Conservation (phyloP, 2,329 filamentous ascomycete genomes). For the Byssothecium circinans region DNA sequence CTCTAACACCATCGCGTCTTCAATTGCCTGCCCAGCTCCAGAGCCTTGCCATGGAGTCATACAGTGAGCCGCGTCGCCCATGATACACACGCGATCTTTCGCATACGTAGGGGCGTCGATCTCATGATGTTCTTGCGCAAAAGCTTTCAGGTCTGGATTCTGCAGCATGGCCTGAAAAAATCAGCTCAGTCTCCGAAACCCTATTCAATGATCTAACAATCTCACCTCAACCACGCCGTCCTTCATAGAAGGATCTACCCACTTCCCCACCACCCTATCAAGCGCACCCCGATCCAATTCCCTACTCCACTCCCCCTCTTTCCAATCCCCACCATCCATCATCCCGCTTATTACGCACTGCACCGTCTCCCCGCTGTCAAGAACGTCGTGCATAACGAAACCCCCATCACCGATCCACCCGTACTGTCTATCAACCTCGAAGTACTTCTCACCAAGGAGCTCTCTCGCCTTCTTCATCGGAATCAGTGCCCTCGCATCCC, state of each 20-base stretch:
- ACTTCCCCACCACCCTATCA: conserved; percentile 9
- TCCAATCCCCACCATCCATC: conserved; percentile 3
- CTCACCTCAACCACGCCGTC: conserved; percentile 48
- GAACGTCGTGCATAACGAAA: conserved; percentile 18
- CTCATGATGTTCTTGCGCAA: conserved; percentile 8
- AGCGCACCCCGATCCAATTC: conserved; percentile 6
- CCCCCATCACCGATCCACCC: conserved; percentile 17
- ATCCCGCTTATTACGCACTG: conserved; percentile 9
- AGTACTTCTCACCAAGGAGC: conserved; percentile 9
- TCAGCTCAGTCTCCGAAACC: conserved; percentile 3
- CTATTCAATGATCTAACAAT: conserved; percentile 1
- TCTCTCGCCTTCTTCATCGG: conserved; percentile 14
- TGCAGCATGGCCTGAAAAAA: conserved; percentile 8
- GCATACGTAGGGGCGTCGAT: conserved; percentile 10
- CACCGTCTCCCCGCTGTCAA: conserved; percentile 15
- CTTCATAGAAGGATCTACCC: conserved; percentile 37
- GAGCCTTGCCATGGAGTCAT: conserved; percentile 57
- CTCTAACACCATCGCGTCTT: conserved; percentile 52
- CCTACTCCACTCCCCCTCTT: not conserved
- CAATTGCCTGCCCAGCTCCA: conserved; percentile 56
- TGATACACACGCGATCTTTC: conserved; percentile 42
- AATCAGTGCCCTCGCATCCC: conserved; percentile 13
- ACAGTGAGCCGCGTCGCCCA: too few species aligned
- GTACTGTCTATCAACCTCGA: conserved; percentile 11
- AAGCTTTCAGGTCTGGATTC: conserved; percentile 13